Percentiles rank a stretch among this genome's conserved stretches.
Conservation (phyloP, 306 rosid genomes). For the Myrica gale region DNA sequence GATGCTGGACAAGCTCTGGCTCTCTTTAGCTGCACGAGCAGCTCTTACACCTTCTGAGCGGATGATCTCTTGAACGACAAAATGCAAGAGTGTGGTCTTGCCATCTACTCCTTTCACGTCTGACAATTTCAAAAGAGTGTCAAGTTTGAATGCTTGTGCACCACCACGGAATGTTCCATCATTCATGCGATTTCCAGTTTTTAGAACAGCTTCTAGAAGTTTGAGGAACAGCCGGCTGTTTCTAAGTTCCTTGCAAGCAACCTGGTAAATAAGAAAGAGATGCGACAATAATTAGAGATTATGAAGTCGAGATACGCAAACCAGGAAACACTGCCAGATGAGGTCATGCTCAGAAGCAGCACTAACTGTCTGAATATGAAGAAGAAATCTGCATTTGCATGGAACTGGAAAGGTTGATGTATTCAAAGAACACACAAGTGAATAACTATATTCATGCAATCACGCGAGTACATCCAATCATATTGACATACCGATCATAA, state of each 20-base stretch:
- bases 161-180: constrained; percentile 94
- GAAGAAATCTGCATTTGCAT: not conserved
- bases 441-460: not conserved
- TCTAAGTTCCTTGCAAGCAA: constrained; percentile 79
- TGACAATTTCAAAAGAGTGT: constrained; percentile 78
- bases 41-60: constrained; percentile 89
- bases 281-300: constrained; percentile 17
- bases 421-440: not conserved
- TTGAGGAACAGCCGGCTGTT: constrained; percentile 87
- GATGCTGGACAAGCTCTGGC: constrained; percentile 56
- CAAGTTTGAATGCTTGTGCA: constrained; percentile 93
- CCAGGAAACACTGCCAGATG: constrained; percentile 1
- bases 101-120: constrained; percentile 97
- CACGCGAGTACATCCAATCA: not conserved
- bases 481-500: not conserved
- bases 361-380: not conserved
- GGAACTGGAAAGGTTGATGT: not conserved
- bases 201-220: constrained; percentile 98
- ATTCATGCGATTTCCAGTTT: constrained; percentile 98
- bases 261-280: constrained; percentile 46
- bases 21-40: constrained; percentile 49
- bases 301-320: constrained; percentile 10
- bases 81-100: constrained; percentile 83
- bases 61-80: constrained; percentile 90
- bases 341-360: not conserved